phyloP scores from a whole-genome alignment of 2,329 filamentous ascomycete species.

The Mollisia scopiformis region DNA sequence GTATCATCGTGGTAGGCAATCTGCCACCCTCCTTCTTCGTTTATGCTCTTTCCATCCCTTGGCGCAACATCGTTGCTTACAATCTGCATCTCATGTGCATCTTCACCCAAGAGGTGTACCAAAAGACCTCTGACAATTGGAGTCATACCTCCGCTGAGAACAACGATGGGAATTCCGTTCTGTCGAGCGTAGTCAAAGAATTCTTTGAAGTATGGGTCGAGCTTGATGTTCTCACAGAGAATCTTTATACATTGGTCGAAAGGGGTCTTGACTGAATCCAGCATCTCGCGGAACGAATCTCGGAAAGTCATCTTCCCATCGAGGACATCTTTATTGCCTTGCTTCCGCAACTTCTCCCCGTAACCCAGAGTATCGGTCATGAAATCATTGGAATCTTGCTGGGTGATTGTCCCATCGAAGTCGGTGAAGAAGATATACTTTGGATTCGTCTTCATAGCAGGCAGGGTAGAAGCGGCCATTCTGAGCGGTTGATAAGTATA shows the following conservation, averaged over 20 bases:
- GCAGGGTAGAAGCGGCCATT: constrained; percentile 45
- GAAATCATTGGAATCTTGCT: constrained; percentile 66
- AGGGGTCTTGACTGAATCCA: constrained; percentile 81
- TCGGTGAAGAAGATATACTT: constrained; percentile 98
- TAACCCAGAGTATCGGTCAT: constrained; percentile 93
- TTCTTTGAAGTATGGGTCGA: constrained; percentile 85
- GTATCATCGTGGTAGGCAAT: constrained; percentile 87
- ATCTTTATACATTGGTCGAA: constrained; percentile 81
- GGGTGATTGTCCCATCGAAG: constrained; percentile 95
- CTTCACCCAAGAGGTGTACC: constrained; percentile 75
- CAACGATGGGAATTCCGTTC: constrained; percentile 89
- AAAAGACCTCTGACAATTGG: constrained; percentile 87
- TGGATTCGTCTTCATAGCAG: constrained; percentile 68
- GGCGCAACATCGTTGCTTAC: constrained; percentile 81
- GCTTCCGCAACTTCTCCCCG: constrained; percentile 69
- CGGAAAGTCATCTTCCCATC: constrained; percentile 73
- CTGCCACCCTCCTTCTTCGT: constrained; percentile 82
- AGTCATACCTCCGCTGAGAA: constrained; percentile 90
- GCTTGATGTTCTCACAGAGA: constrained; percentile 79
- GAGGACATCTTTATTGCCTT: constrained; percentile 79
- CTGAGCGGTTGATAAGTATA: constrained; percentile 10
- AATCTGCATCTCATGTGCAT: constrained; percentile 80
- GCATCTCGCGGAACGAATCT: constrained; percentile 88
- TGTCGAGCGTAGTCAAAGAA: constrained; percentile 83
- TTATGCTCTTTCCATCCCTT: constrained; percentile 70